phyloP scores from a whole-genome alignment of 1,284 basidiomycete genomes.

The Cryptococcus hybrid region DNA sequence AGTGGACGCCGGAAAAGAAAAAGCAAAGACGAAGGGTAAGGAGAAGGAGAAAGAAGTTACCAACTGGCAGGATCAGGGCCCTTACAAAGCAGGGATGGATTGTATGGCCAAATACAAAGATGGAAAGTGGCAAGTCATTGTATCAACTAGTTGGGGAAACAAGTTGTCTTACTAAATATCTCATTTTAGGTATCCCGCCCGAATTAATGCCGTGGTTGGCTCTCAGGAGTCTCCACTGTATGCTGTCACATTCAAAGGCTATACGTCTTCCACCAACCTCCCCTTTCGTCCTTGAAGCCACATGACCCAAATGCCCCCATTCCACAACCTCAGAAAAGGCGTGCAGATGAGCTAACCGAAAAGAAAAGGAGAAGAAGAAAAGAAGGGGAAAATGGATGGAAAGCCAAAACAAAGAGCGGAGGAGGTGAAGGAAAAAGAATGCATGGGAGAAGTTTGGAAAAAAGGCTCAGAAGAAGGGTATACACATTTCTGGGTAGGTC shows the following conservation, averaged over 20 bases:
- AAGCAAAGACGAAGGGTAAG: constrained; percentile 15
- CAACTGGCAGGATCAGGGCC: constrained; percentile 39
- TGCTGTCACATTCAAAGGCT: constrained; percentile 92
- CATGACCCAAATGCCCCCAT: constrained; percentile 46
- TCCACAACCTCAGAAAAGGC: constrained; percentile 65
- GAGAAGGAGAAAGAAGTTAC: constrained; percentile 19
- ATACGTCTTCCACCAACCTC: constrained; percentile 90
- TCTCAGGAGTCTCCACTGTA: constrained; percentile 81
- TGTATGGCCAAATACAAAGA: constrained; percentile 90
- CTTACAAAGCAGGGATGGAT: constrained; percentile 76
- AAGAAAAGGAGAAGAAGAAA: constrained; percentile 70
- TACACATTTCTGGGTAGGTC: constrained; percentile 68
- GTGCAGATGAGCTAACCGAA: constrained; percentile 73
- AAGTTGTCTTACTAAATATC: background rate
- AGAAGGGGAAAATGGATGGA: constrained; percentile 76
- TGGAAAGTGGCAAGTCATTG: constrained; percentile 62
- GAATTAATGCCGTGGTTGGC: constrained; percentile 83
- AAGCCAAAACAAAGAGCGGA: constrained; percentile 81
- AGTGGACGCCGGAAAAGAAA: constrained; percentile 6
- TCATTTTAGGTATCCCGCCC: constrained; percentile 69
- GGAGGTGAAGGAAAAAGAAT: constrained; percentile 78
- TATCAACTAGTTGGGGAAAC: background rate
- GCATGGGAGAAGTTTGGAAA: constrained; percentile 98
- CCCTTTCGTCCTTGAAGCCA: constrained; percentile 66
- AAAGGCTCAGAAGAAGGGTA: constrained; percentile 93